Conservation (phyloP, 306 rosid species). For the Prinsepia uniflora region DNA sequence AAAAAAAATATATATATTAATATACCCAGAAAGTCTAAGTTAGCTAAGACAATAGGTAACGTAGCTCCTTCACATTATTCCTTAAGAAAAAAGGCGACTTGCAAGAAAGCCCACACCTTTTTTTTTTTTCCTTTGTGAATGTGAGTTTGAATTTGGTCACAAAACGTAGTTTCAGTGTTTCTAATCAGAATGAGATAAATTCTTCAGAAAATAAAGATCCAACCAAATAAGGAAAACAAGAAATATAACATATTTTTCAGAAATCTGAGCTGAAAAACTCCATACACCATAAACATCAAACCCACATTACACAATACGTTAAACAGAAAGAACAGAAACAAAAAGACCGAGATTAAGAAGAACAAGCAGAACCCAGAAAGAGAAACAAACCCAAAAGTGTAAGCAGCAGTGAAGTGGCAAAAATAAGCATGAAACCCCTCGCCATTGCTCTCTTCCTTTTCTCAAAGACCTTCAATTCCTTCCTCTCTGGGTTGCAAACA, state of each 20-base stretch:
- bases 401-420: conserved; percentile 44
- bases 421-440: conserved; percentile 37
- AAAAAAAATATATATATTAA: no score
- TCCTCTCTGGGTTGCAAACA: conserved; percentile 10
- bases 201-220: conserved; percentile 17
- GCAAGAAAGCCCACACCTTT: conserved; percentile 36
- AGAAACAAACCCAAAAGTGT: conserved; percentile 62
- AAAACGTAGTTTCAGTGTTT: not conserved
- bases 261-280: conserved; percentile 7
- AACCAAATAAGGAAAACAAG: not conserved
- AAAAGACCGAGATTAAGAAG: not conserved
- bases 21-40: no score
- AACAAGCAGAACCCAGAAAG: conserved; percentile 19
- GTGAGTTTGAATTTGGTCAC: not conserved
- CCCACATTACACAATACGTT: not conserved
- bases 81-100: conserved; percentile 5
- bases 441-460: conserved; percentile 35
- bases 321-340: not conserved
- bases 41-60: no score
- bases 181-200: conserved; percentile 1
- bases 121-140: not conserved
- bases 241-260: not conserved
- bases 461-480: not conserved
- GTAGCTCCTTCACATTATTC: no score
- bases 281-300: not conserved